A percentile compares a stretch with the other conserved stretches of the same genome.
Evolutionary conservation across 805 yeast species (phyloP).

Genomic region (Hanseniaspora jakobsenii): DNA sequence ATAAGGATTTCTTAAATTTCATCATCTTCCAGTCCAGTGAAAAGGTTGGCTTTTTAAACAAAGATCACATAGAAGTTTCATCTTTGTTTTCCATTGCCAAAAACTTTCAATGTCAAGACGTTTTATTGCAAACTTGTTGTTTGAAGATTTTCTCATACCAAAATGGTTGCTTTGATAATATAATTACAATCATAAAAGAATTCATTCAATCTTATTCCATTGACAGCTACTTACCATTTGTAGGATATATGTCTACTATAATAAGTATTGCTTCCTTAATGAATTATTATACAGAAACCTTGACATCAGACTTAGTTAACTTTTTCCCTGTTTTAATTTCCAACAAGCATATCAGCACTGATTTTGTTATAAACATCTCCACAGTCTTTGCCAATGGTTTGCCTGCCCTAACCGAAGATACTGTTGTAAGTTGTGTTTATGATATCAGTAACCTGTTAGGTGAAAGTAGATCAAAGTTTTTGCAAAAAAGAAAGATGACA

Average conservation of each 20-base stretch:
- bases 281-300: slow-evolving; percentile 30
- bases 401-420: slow-evolving; percentile 61
- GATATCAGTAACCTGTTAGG: slow-evolving; percentile 65
- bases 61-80: slow-evolving; percentile 13
- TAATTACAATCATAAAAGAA: slow-evolving; percentile 37
- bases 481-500: slow-evolving; percentile 14
- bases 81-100: slow-evolving; percentile 7
- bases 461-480: slow-evolving; percentile 28
- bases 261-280: slow-evolving; percentile 47
- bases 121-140: slow-evolving; percentile 49
- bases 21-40: slow-evolving; percentile 20
- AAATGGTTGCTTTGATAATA: slow-evolving; percentile 33
- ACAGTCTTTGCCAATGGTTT: slow-evolving; percentile 53
- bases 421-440: slow-evolving; percentile 72
- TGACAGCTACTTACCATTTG: slow-evolving; percentile 36
- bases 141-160: slow-evolving; percentile 32
- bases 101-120: slow-evolving; percentile 30
- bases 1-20: slow-evolving; percentile 28
- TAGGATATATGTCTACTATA: slow-evolving; percentile 38
- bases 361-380: slow-evolving; percentile 43
- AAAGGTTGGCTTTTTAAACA: slow-evolving; percentile 27
- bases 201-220: slow-evolving; percentile 39
- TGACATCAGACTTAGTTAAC: slow-evolving; percentile 30
- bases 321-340: slow-evolving; percentile 44
- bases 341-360: slow-evolving; percentile 37